A percentile compares a stretch with the other conserved stretches of the same genome.
phyloP scores from a whole-genome alignment of 2,329 filamentous ascomycete genomes.

The Botrytis elliptica region DNA sequence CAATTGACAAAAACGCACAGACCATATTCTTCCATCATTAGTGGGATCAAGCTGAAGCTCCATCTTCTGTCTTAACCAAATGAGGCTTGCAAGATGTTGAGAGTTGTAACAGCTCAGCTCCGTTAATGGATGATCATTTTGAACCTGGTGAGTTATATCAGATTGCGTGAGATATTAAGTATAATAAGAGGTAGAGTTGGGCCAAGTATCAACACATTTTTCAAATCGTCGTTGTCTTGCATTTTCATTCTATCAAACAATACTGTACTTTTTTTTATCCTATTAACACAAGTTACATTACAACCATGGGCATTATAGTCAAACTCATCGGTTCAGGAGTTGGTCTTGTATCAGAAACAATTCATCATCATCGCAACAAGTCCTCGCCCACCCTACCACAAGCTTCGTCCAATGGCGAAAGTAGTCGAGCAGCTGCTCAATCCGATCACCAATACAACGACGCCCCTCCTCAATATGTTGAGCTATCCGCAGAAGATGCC shows the following conservation, averaged over 20 bases:
- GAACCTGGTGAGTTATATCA: neutral
- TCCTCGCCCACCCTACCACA: constrained; percentile 14
- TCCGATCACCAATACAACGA: constrained; percentile 14
- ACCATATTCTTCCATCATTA: neutral
- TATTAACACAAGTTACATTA: neutral
- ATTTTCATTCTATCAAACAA: neutral
- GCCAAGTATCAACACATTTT: neutral
- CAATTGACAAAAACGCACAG: neutral
- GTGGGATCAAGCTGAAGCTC: neutral
- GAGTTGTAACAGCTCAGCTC: neutral
- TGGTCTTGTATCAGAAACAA: constrained; percentile 34
- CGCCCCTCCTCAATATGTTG: constrained; percentile 31
- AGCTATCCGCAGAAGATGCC: constrained; percentile 27
- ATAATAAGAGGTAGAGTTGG: constrained; percentile 1
- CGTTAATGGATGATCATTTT: neutral
- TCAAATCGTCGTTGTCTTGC: neutral
- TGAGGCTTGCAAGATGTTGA: constrained; percentile 12
- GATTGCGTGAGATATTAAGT: neutral
- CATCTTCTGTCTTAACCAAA: neutral
- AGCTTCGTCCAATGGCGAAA: constrained; percentile 23
- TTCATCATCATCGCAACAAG: constrained; percentile 23
- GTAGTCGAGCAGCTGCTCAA: constrained; percentile 22
- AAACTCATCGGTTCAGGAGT: constrained; percentile 33
- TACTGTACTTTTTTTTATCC: neutral
- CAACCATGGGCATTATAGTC: constrained; percentile 29